Conservation (phyloP, 2,329 filamentous ascomycete species). For the Colletotrichum sp. region DNA sequence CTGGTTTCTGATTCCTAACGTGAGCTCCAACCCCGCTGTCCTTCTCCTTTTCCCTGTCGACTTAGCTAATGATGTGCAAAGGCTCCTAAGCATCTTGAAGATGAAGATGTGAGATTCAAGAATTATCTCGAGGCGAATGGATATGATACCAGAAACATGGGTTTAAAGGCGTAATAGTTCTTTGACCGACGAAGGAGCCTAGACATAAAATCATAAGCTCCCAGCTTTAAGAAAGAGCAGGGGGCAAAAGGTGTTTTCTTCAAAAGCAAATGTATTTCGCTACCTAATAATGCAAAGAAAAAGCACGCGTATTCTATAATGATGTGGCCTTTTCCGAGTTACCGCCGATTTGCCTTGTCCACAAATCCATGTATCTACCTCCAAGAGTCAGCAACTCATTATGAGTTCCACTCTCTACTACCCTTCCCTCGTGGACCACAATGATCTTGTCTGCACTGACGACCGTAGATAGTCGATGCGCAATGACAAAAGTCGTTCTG, state of each 20-base stretch:
- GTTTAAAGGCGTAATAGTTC: slow-evolving; percentile 2
- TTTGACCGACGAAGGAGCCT: fast-evolving
- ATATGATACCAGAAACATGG: slow-evolving; percentile 25
- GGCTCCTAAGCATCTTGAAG: slow-evolving; percentile 24
- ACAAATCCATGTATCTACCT: slow-evolving; percentile 57
- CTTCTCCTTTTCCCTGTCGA: no score
- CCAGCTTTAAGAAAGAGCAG: not conserved
- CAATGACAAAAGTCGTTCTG: slow-evolving; percentile 20
- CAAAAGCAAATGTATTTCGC: not conserved
- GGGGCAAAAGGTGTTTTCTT: not conserved
- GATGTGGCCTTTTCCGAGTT: not conserved
- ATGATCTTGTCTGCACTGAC: slow-evolving; percentile 4
- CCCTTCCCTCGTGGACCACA: not conserved
- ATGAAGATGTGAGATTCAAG: slow-evolving; percentile 25
- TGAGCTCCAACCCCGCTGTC: not conserved
- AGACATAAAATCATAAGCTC: not conserved
- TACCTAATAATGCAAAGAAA: not conserved
- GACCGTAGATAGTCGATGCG: slow-evolving; percentile 5
- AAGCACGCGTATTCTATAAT: not conserved
- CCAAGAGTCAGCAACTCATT: slow-evolving; percentile 46
- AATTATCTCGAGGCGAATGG: slow-evolving; percentile 23
- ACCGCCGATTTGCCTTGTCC: slow-evolving; percentile 47
- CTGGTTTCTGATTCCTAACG: slow-evolving; percentile 30
- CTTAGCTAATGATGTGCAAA: not conserved
- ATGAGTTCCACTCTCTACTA: not conserved